Evolutionary conservation across 2,329 filamentous ascomycete genomes (phyloP).

Genomic region (Phialocephala sp.): DNA sequence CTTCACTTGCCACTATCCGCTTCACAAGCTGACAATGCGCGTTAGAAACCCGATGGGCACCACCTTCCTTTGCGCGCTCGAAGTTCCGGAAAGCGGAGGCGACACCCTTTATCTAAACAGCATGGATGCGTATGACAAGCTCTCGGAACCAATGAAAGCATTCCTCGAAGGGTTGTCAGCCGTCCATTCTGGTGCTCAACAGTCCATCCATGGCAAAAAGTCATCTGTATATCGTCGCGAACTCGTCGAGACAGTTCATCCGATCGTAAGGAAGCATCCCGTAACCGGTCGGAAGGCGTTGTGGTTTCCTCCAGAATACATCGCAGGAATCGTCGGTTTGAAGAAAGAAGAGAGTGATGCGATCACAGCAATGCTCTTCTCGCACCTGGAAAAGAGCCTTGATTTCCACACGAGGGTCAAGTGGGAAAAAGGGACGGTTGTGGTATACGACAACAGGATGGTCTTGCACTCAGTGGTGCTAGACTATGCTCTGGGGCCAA

Average conservation of each 20-base stretch:
- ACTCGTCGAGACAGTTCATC: constrained; percentile 10
- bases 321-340: not conserved
- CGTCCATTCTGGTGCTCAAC: constrained; percentile 5
- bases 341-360: constrained; percentile 12
- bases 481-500: constrained; percentile 1
- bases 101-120: constrained; percentile 10
- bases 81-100: constrained; percentile 9
- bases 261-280: not conserved
- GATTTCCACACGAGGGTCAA: constrained; percentile 4
- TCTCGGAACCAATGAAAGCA: constrained; percentile 9
- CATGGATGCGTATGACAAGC: constrained; percentile 7
- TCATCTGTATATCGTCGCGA: not conserved
- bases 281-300: constrained; percentile 3
- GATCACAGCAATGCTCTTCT: constrained; percentile 5
- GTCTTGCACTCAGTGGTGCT: constrained; percentile 6
- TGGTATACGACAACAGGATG: constrained; percentile 12
- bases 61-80: constrained; percentile 5
- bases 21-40: not conserved
- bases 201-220: constrained; percentile 10
- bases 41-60: constrained; percentile 3
- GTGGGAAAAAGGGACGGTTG: constrained; percentile 10
- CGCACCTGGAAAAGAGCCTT: constrained; percentile 6
- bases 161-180: constrained; percentile 6
- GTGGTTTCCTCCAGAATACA: constrained; percentile 11
- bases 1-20: too few species aligned